Evolutionary conservation across 1,284 basidiomycete genomes (phyloP).

Genomic region (Leucoagaricus sp.): DNA sequence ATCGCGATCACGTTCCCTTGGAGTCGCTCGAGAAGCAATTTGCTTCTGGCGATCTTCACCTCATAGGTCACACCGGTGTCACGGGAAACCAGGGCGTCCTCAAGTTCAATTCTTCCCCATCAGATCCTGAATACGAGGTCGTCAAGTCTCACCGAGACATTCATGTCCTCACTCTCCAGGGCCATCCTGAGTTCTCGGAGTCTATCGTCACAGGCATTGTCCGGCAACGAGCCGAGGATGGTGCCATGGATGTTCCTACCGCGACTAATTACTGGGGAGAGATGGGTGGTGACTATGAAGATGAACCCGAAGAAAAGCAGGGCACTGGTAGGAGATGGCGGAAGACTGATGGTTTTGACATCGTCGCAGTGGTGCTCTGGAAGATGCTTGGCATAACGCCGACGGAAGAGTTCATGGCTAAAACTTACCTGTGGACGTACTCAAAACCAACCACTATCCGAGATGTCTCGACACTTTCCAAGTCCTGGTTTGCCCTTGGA

Average conservation of each 20-base stretch:
- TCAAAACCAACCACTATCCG: too few species aligned
- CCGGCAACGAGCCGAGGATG: constrained; percentile 44
- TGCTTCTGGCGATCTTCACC: constrained; percentile 50
- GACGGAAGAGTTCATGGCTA: too few species aligned
- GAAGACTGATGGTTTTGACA: constrained; percentile 61
- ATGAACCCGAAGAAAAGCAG: constrained; percentile 28
- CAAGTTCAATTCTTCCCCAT: constrained; percentile 30
- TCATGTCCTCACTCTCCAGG: constrained; percentile 73
- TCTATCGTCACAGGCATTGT: constrained; percentile 63
- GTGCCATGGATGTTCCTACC: constrained; percentile 47
- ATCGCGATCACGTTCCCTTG: constrained; percentile 77
- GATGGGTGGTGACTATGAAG: constrained; percentile 3
- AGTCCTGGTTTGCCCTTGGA: too few species aligned
- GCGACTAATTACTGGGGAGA: constrained; percentile 25
- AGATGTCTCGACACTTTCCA: too few species aligned
- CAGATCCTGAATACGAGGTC: background rate
- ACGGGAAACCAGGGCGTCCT: constrained; percentile 77
- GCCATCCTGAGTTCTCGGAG: constrained; percentile 79
- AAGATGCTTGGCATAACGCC: constrained; percentile 47
- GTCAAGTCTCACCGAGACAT: constrained; percentile 34
- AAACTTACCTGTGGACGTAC: too few species aligned
- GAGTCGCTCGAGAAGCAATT: constrained; percentile 7
- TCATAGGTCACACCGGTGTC: constrained; percentile 67
- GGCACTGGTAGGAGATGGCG: constrained; percentile 45
- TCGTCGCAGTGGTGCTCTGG: constrained; percentile 66